phyloP scores from a whole-genome alignment of 305 asterid genomes.

The Solanum hybrid region DNA sequence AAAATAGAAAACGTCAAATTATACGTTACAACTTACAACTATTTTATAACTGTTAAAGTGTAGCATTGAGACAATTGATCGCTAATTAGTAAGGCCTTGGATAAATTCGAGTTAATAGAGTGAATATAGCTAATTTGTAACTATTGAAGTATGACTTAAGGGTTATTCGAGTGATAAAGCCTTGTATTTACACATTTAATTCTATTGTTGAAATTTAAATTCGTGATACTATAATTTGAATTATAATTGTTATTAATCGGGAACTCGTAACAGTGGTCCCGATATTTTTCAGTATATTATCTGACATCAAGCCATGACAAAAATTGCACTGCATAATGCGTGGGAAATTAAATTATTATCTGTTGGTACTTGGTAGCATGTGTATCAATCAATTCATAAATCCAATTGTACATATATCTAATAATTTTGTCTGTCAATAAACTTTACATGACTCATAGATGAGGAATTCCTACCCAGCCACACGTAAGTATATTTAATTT shows the following conservation, averaged over 20 bases:
- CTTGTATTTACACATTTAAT: not conserved
- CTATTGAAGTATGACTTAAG: not conserved
- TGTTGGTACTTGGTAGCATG: not conserved
- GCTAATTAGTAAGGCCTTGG: not conserved
- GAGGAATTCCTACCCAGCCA: not conserved
- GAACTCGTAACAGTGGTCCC: not conserved
- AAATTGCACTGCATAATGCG: not conserved
- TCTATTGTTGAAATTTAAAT: too few species aligned
- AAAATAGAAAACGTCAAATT: too few species aligned
- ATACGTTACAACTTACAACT: not conserved
- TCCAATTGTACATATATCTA: not conserved
- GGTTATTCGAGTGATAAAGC: not conserved
- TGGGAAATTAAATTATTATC: too few species aligned
- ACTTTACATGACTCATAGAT: not conserved
- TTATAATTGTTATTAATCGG: not conserved
- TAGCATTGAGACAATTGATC: not conserved
- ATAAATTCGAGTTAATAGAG: not conserved
- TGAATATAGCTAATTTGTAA: not conserved
- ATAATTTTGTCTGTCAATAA: not conserved
- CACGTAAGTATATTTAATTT: not conserved
- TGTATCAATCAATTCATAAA: not conserved
- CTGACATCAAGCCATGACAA: not conserved
- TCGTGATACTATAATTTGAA: not conserved
- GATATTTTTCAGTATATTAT: not conserved
- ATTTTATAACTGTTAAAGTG: not conserved